Base-by-base conservation (phyloP, 306 rosid species). In the Quercus robur region DNA sequence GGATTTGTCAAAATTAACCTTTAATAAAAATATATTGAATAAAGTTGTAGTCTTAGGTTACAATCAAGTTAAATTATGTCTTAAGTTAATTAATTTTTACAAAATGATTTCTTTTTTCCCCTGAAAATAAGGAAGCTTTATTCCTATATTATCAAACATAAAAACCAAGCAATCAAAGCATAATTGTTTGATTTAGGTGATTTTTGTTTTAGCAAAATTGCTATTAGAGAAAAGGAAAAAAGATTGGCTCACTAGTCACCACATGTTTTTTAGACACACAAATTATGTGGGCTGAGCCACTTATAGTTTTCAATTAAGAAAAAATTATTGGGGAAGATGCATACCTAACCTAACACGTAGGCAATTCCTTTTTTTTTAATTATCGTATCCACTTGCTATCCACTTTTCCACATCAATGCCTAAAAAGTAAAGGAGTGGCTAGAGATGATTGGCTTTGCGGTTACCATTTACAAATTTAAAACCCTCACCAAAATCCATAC, bases 361-460 rank as follows among this genome's bases (percentile, higher is more conserved):
- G 63, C 23, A 66, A 30, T 15, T 19, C 51, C 17, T 31, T 19
- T 2, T 44, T 14, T 38, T 17, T 15, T 0, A 38, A 41, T 41
- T 33, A 35, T 41, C 18, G 21, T 8, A 35, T 41, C 49, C 58
- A 56, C 80, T 61, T 70, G 56, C 70, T 46, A 41, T 2, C 46
- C 2, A 21, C 67, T 5, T 76, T 82, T 63, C 61, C 77, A 68
- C 74, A 21, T 69, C 46, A 18, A 54, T 72, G 55, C 81, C 84
- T 82, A 64, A 17, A 70, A 61, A 31, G 84, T 72, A 77, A 85
- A 80, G 79, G 74, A 78, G 5, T 55, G 76, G 59, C 73, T 70
- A 28, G 70, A 64, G 81, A 77, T 71, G 79, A 25, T 56, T 66
- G 64, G n/a, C 78, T 77, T 75, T 35, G 20, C 55, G 23, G 67